Conservation (phyloP, 2,329 filamentous ascomycete species). For the Aspergillus hiratsukae region DNA sequence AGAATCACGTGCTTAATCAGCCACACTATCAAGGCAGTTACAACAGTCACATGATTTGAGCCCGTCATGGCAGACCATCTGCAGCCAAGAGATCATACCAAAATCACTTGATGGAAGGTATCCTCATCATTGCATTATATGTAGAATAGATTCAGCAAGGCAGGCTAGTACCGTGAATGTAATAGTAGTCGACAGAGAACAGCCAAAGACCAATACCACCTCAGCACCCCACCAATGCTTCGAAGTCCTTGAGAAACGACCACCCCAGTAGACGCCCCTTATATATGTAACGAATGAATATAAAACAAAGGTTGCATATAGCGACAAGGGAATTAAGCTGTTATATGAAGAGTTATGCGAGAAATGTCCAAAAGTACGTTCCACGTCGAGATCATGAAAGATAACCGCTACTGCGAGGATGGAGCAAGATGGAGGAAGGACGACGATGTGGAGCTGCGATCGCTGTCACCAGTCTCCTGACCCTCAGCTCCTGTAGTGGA, state of each 20-base stretch:
- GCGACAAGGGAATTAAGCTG: conserved; percentile 1
- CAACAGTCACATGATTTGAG: background rate
- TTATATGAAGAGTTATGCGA: background rate
- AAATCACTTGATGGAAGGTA: background rate
- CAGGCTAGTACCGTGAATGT: background rate
- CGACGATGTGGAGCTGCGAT: conserved; percentile 23
- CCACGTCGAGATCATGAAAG: conserved; percentile 7
- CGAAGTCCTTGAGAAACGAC: conserved; percentile 14
- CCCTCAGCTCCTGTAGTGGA: conserved; percentile 10
- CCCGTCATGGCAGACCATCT: background rate
- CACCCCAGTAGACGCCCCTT: conserved; percentile 23
- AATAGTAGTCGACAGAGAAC: conserved; percentile 11
- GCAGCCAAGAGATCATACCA: too few relatives aligned
- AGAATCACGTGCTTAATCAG: background rate
- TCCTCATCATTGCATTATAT: background rate
- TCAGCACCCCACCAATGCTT: conserved; percentile 27
- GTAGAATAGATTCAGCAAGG: background rate
- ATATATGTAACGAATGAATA: conserved; percentile 7
- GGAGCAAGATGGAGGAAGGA: conserved; percentile 23
- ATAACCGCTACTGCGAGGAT: conserved; percentile 7
- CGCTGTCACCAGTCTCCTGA: conserved; percentile 15
- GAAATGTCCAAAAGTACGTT: conserved; percentile 11
- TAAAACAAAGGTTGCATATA: conserved; percentile 6
- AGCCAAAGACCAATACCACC: conserved; percentile 15
- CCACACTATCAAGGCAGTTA: background rate